These are phyloP conservation scores for Chimonanthus salicifolius DNA, from an alignment of 164 flowering plant genomes.

Conservation along the genomic window DNA sequence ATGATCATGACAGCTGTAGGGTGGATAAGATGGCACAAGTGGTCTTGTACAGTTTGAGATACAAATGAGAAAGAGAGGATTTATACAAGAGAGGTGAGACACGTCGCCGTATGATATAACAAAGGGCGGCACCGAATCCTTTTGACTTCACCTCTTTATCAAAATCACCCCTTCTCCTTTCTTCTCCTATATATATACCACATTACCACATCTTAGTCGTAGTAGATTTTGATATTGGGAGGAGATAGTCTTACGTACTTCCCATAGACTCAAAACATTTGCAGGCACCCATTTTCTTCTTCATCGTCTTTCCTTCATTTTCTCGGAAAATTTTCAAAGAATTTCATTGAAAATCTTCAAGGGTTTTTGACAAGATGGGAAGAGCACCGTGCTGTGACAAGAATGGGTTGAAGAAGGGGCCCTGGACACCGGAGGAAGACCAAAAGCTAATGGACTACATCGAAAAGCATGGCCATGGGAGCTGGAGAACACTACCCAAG, in stretches of 20 bases:
- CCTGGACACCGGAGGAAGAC: constrained; percentile 94
- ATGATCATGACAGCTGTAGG: not conserved
- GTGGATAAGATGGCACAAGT: not conserved
- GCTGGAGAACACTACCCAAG: constrained; percentile 88
- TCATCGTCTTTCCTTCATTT: not conserved
- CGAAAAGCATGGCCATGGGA: constrained; percentile 70
- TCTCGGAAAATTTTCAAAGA: not conserved
- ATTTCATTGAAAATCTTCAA: not conserved
- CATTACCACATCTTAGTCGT: too few species aligned
- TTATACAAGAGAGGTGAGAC: constrained; percentile 15
- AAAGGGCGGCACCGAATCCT: constrained; percentile 42
- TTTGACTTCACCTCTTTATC: constrained; percentile 31
- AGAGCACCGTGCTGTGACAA: constrained; percentile 92
- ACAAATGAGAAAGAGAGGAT: not conserved
- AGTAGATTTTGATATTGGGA: not conserved
- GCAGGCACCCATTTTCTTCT: not conserved
- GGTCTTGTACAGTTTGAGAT: too few species aligned
- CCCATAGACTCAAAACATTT: not conserved
- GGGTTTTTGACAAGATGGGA: constrained; percentile 44
- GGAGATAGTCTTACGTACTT: not conserved
- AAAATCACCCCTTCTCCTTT: not conserved
- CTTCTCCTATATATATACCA: not conserved
- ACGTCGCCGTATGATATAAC: not conserved
- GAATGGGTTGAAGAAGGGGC: constrained; percentile 85
- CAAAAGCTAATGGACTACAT: constrained; percentile 80